Conservation (phyloP, 108 stramenopile species). For the Hondaea fermentalgiana region DNA sequence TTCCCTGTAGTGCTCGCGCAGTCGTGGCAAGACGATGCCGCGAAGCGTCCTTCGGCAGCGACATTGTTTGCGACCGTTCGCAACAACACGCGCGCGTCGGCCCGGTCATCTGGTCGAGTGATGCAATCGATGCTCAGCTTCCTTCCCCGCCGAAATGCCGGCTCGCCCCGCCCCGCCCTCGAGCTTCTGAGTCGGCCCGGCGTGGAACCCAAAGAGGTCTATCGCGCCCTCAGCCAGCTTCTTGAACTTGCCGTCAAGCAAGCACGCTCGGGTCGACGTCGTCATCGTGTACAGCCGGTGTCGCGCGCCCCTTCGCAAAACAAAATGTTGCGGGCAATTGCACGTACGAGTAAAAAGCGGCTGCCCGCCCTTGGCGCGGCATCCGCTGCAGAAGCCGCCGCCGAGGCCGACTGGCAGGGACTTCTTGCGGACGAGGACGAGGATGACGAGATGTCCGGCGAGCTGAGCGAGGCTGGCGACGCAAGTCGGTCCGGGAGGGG, state of each 20-base stretch:
- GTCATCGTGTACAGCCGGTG: too few species aligned
- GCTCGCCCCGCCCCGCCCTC: neutral
- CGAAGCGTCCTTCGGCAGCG: neutral
- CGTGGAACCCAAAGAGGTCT: neutral
- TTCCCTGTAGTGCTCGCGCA: neutral
- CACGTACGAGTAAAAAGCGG: too few species aligned
- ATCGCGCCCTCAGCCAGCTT: neutral
- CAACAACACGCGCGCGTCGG: neutral
- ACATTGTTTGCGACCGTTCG: neutral
- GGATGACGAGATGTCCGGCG: neutral
- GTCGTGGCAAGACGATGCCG: neutral
- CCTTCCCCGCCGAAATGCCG: neutral
- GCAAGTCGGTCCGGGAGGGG: too few species aligned
- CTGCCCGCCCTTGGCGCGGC: too few species aligned
- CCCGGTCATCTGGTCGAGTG: neutral
- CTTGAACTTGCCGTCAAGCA: neutral
- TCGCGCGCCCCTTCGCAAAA: too few species aligned
- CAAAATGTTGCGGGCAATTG: too few species aligned
- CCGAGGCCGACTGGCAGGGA: neutral
- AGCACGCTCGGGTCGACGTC: neutral
- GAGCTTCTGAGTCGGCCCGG: neutral
- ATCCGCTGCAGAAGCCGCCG: neutral
- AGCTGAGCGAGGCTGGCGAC: too few species aligned
- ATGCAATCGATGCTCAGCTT: neutral
- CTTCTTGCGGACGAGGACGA: neutral